Evolutionary conservation across 2,329 filamentous ascomycete genomes (phyloP).

Genomic region (Aspergillus awamori): DNA sequence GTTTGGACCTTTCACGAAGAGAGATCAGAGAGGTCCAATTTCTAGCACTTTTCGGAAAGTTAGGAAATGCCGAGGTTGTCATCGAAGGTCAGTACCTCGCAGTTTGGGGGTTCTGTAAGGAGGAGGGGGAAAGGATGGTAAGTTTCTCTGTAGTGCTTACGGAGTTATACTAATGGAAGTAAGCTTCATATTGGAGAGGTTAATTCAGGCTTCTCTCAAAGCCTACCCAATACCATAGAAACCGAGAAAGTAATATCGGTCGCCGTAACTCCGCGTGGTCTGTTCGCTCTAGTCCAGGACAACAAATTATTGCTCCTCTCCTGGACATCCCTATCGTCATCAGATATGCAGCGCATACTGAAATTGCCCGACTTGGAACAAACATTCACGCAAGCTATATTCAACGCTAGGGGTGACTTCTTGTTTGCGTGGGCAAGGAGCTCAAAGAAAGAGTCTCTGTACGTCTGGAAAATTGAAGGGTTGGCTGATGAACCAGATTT

Average conservation of each 20-base stretch:
- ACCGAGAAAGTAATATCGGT: neutral
- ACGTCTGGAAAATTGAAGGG: neutral
- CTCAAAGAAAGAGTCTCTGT: neutral
- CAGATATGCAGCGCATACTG: neutral
- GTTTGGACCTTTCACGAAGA: neutral
- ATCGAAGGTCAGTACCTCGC: neutral
- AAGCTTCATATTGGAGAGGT: neutral
- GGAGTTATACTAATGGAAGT: neutral
- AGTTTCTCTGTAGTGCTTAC: neutral
- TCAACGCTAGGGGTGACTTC: neutral
- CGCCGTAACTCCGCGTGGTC: neutral
- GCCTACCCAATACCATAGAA: neutral
- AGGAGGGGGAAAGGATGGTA: neutral
- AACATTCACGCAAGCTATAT: neutral
- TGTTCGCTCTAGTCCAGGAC: neutral
- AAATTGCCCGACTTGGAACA: neutral
- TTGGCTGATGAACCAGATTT: neutral
- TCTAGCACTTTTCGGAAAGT: neutral
- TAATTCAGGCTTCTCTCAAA: neutral
- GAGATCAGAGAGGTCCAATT: fast-evolving
- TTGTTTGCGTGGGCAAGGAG: neutral
- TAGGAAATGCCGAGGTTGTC: neutral
- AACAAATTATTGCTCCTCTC: neutral
- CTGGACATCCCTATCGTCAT: neutral
- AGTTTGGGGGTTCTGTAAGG: neutral